Evolutionary conservation across 1,139 yeast species (phyloP).

Genomic region (Arxiozyma slooffiae): DNA sequence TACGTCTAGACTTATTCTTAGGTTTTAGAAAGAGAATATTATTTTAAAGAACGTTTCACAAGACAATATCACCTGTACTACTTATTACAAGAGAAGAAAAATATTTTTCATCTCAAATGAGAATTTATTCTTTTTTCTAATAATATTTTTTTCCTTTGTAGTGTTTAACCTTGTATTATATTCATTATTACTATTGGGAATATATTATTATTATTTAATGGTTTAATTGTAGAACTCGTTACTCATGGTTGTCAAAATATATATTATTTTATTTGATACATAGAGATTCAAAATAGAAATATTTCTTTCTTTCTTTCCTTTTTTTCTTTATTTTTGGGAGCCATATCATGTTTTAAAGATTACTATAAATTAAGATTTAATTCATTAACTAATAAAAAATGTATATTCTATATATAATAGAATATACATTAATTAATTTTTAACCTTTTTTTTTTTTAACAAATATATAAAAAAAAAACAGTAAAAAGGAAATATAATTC

Average conservation of each 20-base stretch:
- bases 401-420: no score
- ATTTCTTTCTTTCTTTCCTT: no score
- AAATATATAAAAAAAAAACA: no score
- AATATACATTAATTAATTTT: no score
- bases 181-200: not conserved
- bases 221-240: not conserved
- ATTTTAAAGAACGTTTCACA: not conserved
- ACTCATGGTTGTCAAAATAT: not conserved
- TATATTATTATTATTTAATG: not conserved
- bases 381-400: no score
- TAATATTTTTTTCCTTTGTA: not conserved
- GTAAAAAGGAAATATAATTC: no score
- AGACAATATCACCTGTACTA: not conserved
- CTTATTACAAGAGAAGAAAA: not conserved
- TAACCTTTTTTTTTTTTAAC: no score
- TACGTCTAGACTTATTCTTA: not conserved
- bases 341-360: no score
- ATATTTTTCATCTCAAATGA: slow-evolving; percentile 28
- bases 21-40: not conserved
- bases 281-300: not conserved
- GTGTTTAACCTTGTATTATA: not conserved
- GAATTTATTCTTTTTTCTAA: slow-evolving; percentile 20
- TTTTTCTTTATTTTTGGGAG: no score
- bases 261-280: not conserved
- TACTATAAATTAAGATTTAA: no score